These are phyloP conservation scores for Cyberlindnera euphorbiae DNA, from an alignment of 805 yeast genomes.

Conservation along the genomic window DNA sequence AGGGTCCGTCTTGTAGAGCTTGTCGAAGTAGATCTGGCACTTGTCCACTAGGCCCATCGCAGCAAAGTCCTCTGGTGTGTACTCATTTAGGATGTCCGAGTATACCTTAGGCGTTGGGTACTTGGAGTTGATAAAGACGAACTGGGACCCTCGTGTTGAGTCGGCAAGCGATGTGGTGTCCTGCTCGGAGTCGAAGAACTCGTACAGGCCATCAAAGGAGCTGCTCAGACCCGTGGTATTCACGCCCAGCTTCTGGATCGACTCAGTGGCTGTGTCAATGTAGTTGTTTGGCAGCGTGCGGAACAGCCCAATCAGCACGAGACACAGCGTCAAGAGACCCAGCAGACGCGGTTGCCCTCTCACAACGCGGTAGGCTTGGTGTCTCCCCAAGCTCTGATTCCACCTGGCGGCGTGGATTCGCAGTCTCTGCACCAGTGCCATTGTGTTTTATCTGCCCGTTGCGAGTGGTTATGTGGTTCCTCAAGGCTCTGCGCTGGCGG, in stretches of 20 bases:
- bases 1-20: constrained; percentile 17
- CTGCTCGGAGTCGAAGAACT: constrained; percentile 2
- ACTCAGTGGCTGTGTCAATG: background rate
- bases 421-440: constrained; percentile 2
- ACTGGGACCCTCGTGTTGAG: constrained; percentile 7
- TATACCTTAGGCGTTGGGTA: constrained; percentile 22
- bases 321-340: background rate
- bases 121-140: constrained; percentile 20
- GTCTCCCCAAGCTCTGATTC: constrained; percentile 1
- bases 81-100: constrained; percentile 11
- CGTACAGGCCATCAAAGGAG: constrained; percentile 2
- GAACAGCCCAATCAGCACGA: background rate
- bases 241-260: background rate
- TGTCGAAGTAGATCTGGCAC: constrained; percentile 20
- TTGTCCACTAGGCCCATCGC: constrained; percentile 11
- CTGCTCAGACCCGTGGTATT: constrained; percentile 1
- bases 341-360: constrained; percentile 3
- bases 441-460: background rate
- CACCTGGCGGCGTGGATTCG: background rate
- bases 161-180: no score
- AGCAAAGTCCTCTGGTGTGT: constrained; percentile 16
- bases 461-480: no score
- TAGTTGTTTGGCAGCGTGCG: constrained; percentile 1
- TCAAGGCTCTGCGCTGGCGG: no score
- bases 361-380: constrained; percentile 1